phyloP scores from a whole-genome alignment of 2,329 filamentous ascomycete genomes.

The Phyllosticta capitalensis region DNA sequence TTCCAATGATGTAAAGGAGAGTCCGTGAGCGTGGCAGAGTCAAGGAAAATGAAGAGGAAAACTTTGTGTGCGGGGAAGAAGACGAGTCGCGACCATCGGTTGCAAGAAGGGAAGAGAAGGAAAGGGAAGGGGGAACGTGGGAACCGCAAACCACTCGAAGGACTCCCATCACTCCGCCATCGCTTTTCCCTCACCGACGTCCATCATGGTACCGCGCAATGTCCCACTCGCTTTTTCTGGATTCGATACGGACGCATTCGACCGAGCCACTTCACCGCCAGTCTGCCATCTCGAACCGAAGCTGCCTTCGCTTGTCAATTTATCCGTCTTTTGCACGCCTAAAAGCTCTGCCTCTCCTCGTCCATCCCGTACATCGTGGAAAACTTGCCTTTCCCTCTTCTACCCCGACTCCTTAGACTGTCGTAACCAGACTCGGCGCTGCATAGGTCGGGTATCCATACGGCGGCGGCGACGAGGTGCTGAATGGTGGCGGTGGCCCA shows the following conservation, averaged over 20 bases:
- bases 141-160: too few relatives aligned
- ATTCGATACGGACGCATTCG: not conserved
- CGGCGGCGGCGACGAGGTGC: not conserved
- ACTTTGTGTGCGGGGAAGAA: not conserved
- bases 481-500: not conserved
- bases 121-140: too few relatives aligned
- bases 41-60: not conserved
- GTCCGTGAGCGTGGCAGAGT: not conserved
- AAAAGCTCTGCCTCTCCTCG: not conserved
- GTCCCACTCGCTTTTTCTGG: not conserved
- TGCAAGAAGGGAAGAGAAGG: not conserved
- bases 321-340: not conserved
- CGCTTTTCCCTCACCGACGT: not conserved
- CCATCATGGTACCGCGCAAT: not conserved
- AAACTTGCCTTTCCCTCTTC: not conserved
- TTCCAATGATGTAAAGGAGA: not conserved
- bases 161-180: not conserved
- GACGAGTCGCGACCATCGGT: not conserved
- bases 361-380: not conserved
- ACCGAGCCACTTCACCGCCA: not conserved
- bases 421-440: not conserved
- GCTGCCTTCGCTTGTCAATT: not conserved
- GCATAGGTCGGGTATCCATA: not conserved
- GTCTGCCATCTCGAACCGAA: not conserved
- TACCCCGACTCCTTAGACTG: not conserved